These are phyloP conservation scores for Trichoderma atrobrunneum DNA, from an alignment of 2,329 filamentous ascomycete species.

Conservation along the genomic window DNA sequence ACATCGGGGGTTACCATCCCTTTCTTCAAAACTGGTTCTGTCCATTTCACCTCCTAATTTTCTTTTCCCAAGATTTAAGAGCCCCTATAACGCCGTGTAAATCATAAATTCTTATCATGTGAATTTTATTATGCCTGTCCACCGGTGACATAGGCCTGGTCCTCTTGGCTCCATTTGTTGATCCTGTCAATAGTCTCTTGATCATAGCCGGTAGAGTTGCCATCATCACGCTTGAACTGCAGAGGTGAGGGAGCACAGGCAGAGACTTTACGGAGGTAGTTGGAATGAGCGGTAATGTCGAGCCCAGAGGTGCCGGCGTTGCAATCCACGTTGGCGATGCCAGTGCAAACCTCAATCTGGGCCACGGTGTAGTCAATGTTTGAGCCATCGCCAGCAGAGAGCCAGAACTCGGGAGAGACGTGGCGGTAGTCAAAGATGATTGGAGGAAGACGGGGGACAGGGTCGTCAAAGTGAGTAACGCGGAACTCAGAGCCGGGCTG, in stretches of 20 bases:
- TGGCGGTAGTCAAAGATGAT: constrained; percentile 61
- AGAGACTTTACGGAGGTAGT: constrained; percentile 48
- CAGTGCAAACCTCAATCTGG: constrained; percentile 48
- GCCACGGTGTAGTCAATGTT: constrained; percentile 37
- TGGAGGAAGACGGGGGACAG: constrained; percentile 65
- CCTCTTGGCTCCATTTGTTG: constrained; percentile 36
- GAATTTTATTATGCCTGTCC: constrained; percentile 11
- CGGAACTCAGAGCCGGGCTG: constrained; percentile 57
- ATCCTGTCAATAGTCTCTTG: constrained; percentile 40
- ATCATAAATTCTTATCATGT: neutral
- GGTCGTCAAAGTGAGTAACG: constrained; percentile 65
- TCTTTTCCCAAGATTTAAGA: neutral
- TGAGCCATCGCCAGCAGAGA: constrained; percentile 38
- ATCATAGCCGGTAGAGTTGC: constrained; percentile 28
- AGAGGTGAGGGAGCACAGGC: constrained; percentile 36
- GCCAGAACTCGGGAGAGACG: constrained; percentile 68
- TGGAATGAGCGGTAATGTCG: constrained; percentile 44
- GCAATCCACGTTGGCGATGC: constrained; percentile 47
- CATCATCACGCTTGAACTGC: constrained; percentile 28
- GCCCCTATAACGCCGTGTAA: neutral
- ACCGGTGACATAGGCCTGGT: constrained; percentile 31
- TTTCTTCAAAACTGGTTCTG: neutral
- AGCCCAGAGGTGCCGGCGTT: constrained; percentile 50
- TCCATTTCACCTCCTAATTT: neutral
- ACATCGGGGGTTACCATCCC: neutral